Conservation (phyloP, 2,329 filamentous ascomycete species). For the Claviceps sp. region DNA sequence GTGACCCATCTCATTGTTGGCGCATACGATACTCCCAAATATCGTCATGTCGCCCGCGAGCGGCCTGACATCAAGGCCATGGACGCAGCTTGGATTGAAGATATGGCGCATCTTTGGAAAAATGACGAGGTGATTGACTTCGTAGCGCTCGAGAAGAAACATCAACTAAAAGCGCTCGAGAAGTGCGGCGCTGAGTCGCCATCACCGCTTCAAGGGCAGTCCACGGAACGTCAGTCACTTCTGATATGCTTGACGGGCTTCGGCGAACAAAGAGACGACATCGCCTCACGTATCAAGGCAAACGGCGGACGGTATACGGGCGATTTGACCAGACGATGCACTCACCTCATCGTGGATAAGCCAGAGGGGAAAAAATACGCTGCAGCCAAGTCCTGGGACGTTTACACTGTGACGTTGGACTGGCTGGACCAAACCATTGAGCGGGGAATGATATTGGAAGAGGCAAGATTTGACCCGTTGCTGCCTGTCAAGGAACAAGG, state of each 20-base stretch:
- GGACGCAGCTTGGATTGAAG: constrained; percentile 71
- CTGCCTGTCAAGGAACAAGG: constrained; percentile 61
- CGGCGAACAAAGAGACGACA: constrained; percentile 50
- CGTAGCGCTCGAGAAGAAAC: constrained; percentile 49
- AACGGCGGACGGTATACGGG: constrained; percentile 78
- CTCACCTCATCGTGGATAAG: constrained; percentile 70
- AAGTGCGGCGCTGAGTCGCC: constrained; percentile 30
- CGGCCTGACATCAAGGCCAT: constrained; percentile 77
- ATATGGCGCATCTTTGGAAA: constrained; percentile 69
- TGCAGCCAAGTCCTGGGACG: constrained; percentile 70
- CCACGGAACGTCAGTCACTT: constrained; percentile 25
- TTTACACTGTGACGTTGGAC: constrained; percentile 65
- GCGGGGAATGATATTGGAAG: constrained; percentile 83
- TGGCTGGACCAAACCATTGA: constrained; percentile 78
- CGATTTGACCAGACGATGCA: constrained; percentile 74
- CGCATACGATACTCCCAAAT: constrained; percentile 81
- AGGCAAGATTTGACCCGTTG: constrained; percentile 67
- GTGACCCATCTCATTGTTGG: constrained; percentile 91
- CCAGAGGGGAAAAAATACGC: constrained; percentile 82
- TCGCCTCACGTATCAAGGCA: constrained; percentile 51
- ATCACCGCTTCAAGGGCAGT: constrained; percentile 8
- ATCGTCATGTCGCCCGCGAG: constrained; percentile 85
- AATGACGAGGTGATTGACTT: constrained; percentile 67
- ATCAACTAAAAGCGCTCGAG: constrained; percentile 52
- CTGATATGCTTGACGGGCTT: constrained; percentile 45